Evolutionary conservation across 345 rosid species (phyloP), one percentile per base, ranked within the genome.

Genomic region (Pistacia vera): DNA sequence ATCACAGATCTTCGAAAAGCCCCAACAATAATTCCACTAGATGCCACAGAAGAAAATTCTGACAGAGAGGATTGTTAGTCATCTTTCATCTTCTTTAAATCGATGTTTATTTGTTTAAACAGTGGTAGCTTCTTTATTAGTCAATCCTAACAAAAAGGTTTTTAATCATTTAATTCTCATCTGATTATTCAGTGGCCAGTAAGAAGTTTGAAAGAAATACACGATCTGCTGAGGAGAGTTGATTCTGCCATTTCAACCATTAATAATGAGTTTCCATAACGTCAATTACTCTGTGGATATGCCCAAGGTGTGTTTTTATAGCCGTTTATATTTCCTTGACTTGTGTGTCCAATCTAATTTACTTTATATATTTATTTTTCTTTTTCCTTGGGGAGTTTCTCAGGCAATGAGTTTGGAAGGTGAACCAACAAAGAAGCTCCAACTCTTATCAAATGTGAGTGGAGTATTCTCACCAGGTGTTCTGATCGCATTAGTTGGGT

Each of bases 381-480:
- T 7, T 5, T 30, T 8, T 70, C 41, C 14, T 36, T 72, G 7
- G 11, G 9, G 59, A 30, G 71, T 70, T 75, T 84, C 17, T 77
- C 75, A 95, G 98, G 95, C 82, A 79, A 95, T 95, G 97, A 87
- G 70, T 55, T 81, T 78, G 54, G 87, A 84, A 84, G 98, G 97
- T 71, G 78, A 92, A 65, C 83, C 90, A 58, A 97, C 93, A 75
- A 87, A 72, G 76, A 89, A 76, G 79, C 84, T 95, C 78, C 93
- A 91, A 38, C 92, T 95, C 30, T 83, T 94, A 75, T 86, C 93
- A 41, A 79, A 77, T 74, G 97, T 92, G 75, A 93, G 94, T 72
- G 98, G 98, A 70, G 95, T 91, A n/a, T 95, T 93, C 86, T 90
- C 97, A 35, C 97, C 97, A 2, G 97, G 98, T 66, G 92, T 91